These are phyloP conservation scores for Aspergillus pseudoglaucus DNA, from an alignment of 2,329 filamentous ascomycete species.

Conservation along the genomic window DNA sequence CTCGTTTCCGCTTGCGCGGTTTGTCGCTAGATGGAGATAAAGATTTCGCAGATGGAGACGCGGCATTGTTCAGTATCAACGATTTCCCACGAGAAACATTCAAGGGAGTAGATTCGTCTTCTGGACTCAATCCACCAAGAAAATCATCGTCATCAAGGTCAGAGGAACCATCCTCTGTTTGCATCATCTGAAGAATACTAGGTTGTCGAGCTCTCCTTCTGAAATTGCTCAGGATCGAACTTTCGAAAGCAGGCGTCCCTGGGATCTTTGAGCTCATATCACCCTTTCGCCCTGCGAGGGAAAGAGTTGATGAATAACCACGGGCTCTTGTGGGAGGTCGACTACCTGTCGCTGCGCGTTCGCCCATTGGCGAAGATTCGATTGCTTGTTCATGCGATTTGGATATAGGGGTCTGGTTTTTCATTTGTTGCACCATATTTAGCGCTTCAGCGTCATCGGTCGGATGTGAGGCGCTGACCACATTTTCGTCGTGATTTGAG, in stretches of 20 bases:
- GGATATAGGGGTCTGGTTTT: constrained; percentile 25
- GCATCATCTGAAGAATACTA: constrained; percentile 41
- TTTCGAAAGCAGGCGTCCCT: constrained; percentile 38
- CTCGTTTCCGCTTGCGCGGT: constrained; percentile 34
- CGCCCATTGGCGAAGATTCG: constrained; percentile 28
- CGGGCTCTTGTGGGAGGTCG: constrained; percentile 31
- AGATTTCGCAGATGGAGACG: constrained; percentile 18
- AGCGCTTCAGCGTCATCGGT: constrained; percentile 7
- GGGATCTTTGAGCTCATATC: constrained; percentile 29
- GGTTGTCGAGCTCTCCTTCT: constrained; percentile 38
- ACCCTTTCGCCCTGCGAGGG: constrained; percentile 32
- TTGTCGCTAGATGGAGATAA: constrained; percentile 21
- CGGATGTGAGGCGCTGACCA: constrained; percentile 3
- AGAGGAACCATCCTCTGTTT: constrained; percentile 34
- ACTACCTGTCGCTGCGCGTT: constrained; percentile 26
- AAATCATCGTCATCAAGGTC: constrained; percentile 35
- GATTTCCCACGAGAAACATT: constrained; percentile 29
- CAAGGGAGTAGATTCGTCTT: constrained; percentile 42
- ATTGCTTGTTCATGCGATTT: constrained; percentile 29
- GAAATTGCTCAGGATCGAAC: constrained; percentile 40
- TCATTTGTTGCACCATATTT: constrained; percentile 15
- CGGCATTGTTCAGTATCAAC: constrained; percentile 15
- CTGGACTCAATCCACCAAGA: constrained; percentile 36
- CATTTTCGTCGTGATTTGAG: neutral
- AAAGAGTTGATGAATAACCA: constrained; percentile 35